Conservation (phyloP, 768 basidiomycete species). For the Boletus vermiculosoides region DNA sequence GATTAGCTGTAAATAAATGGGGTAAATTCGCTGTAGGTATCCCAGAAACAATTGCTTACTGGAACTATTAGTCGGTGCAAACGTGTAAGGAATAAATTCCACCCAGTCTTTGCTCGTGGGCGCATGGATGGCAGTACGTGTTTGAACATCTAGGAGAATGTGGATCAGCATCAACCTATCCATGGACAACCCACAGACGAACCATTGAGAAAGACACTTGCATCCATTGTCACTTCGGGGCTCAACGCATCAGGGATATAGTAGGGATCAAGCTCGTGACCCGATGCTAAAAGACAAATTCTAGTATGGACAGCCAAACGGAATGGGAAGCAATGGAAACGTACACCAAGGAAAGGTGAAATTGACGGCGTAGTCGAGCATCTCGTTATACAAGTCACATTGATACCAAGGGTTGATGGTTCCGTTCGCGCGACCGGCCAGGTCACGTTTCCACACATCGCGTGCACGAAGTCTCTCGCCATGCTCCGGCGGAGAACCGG, state of each 20-base stretch:
- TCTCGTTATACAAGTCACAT: conserved; percentile 59
- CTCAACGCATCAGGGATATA: conserved; percentile 43
- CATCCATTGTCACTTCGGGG: conserved; percentile 30
- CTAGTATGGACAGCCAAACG: neutral
- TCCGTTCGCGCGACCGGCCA: conserved; percentile 50
- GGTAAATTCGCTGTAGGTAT: too few species aligned
- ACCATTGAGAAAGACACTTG: too few species aligned
- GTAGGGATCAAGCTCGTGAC: conserved; percentile 42
- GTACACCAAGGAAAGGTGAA: conserved; percentile 62
- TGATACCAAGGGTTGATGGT: conserved; percentile 61
- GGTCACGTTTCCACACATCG: conserved; percentile 44
- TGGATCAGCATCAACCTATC: too few species aligned
- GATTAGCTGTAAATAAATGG: too few species aligned
- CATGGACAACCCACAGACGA: conserved; percentile 1
- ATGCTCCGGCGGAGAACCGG: conserved; percentile 17
- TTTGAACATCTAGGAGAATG: too few species aligned
- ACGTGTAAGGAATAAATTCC: conserved; percentile 23
- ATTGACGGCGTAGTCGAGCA: conserved; percentile 69
- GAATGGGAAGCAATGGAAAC: conserved; percentile 4
- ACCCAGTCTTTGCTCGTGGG: conserved; percentile 39
- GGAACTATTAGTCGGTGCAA: conserved; percentile 6
- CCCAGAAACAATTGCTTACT: conserved; percentile 23
- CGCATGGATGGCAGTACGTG: too few species aligned
- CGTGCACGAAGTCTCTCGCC: conserved; percentile 19
- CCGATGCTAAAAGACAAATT: conserved; percentile 9